Base-by-base conservation (phyloP, 2,329 filamentous ascomycete species). In the Chrysosporium keratinophilum region DNA sequence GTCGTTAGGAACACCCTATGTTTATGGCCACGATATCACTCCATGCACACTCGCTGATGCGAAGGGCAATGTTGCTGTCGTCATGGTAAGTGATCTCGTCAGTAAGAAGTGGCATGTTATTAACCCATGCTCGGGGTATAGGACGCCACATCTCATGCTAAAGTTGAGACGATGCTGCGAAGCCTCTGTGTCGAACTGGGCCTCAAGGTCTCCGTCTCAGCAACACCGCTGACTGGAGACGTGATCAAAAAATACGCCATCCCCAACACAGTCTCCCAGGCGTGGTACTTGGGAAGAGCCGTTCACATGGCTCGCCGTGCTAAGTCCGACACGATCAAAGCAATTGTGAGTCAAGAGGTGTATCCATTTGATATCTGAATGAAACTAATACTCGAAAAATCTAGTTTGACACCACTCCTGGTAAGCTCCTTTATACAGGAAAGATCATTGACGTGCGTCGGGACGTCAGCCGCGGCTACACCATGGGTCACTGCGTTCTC, bases 401-500 rank as follows among this genome's bases (percentile, higher is more conserved):
- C 14, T 53, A 64, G 62, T 62, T 66, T 20, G 52, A 68, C 62
- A 61, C 59, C 15, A 58, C 54, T 1, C 59, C 61, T 1, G 71
- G 67, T 3, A 63, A 64, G 33, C 65, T 72, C 1, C 61, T 74
- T 5, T 74, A 72, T 62, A 72, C 69, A 41, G 71, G 71, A 31
- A 74, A 74, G 57, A 70, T 74, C 41, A 63, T 73, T 5, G 70
- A 71, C 31, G 71, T 74, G 1, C 66, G 68, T 35, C 64, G 71
- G 17, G 59, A 60, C 48, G 57, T 67, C 34, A 65, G 63, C 54
- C 70, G 41, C 56, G 71, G 63, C 61, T 73, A 69, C 64, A 74
- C 58, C 58, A 72, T 66, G 62, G 66, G 66, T 9, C 56, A 61
- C 15, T 64, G 63, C 52, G 59, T 62, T 5, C 59, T 68, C 33